Base-by-base conservation (phyloP, 768 basidiomycete species). In the Strobilomyces confusus region DNA sequence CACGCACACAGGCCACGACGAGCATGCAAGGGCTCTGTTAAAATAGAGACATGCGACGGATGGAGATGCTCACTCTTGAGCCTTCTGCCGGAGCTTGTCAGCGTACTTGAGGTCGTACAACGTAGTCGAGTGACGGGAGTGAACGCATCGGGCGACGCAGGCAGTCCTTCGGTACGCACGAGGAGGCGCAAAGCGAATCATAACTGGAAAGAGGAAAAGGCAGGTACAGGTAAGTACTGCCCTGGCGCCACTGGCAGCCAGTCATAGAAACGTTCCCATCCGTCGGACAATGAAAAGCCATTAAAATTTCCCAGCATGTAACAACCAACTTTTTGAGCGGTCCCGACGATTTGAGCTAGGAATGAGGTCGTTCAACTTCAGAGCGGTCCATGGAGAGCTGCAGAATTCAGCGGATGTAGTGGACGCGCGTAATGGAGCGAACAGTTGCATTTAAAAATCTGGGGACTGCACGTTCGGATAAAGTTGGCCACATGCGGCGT, bases 11-110 rank as follows among this genome's bases (percentile, higher is more conserved):
- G 25, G 26, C 34, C 22, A 9, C 45, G 15, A 25, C 34, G 30
- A 43, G 44, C 23, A 38, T 44, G 45, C 58, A 51, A 40, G 58
- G 58, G 55, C 48, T 15, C 51, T 49, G 63, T 61, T 36, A 59
- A 55, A 54, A 54, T 36, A 52, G 44, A 44, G 17, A 56, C 53
- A 17, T 8, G 23, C 32, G 34, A 44, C 55, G 22, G 56, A 58
- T 11, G 47, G 40, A 56, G 57, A 22, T 42, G 70, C 81, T 77
- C 74, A 91, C 89, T 83, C 75, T 64, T 80, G 70, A 38, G 89
- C 84, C 60, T 74, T 78, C 60, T 77, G 73, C 42, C 75, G 79
- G 34, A 95, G 69, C 64, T 87, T 89, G 54, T 86, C 80, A 14
- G 82, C 78, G 64, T 94, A 93, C 63, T 80, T 86, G 29, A 72